Percentiles rank a stretch among this genome's conserved stretches.
These are phyloP conservation scores for Wickerhamomyces chaumierensis DNA, from an alignment of 805 yeast species.

Conservation along the genomic window DNA sequence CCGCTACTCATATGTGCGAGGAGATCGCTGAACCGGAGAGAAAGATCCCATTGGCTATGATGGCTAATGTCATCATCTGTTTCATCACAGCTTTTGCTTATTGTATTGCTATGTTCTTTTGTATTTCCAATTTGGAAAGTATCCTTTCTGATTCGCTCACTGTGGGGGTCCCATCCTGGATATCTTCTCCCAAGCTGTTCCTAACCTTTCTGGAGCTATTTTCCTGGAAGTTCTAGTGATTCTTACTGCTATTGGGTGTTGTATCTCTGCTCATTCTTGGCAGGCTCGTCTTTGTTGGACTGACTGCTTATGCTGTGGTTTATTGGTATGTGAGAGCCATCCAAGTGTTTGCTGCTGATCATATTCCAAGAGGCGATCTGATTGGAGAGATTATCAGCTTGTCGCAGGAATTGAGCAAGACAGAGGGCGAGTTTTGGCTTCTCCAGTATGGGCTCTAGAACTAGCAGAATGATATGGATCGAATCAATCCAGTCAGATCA, in stretches of 20 bases:
- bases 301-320: slow-evolving; percentile 31
- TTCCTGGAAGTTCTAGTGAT: slow-evolving; percentile 36
- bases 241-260: slow-evolving; percentile 45
- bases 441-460: too few relatives aligned
- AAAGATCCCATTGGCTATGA: slow-evolving; percentile 47
- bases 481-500: too few relatives aligned
- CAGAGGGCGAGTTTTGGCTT: too few relatives aligned
- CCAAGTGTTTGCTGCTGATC: slow-evolving; percentile 19
- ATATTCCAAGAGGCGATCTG: slow-evolving; percentile 5
- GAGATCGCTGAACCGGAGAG: slow-evolving; percentile 41
- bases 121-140: slow-evolving; percentile 36
- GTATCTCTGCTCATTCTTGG: slow-evolving; percentile 56
- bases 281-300: slow-evolving; percentile 60
- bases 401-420: too few relatives aligned
- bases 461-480: too few relatives aligned
- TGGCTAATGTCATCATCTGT: slow-evolving; percentile 52
- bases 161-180: slow-evolving; percentile 52
- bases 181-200: slow-evolving; percentile 46
- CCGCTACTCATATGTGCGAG: slow-evolving; percentile 66
- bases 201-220: slow-evolving; percentile 40
- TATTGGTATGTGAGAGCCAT: slow-evolving; percentile 41
- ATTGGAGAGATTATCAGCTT: too few relatives aligned
- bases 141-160: slow-evolving; percentile 34
- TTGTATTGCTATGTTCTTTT: slow-evolving; percentile 43
- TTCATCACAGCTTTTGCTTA: slow-evolving; percentile 43